These are phyloP conservation scores for Filosporella fistucella DNA, from an alignment of 495 filamentous ascomycete species.

Conservation along the genomic window DNA sequence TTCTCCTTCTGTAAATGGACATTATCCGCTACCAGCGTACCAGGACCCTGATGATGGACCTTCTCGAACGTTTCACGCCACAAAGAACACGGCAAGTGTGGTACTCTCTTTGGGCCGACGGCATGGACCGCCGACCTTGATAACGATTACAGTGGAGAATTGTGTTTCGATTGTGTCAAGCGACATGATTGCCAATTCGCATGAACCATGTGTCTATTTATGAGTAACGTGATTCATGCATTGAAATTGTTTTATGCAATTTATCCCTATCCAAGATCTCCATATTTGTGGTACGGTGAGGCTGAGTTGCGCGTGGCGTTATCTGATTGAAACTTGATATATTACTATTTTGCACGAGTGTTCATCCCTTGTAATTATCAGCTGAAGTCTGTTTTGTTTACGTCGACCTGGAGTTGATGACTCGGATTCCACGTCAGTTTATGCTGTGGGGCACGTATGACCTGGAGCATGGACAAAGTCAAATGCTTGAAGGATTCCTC, in stretches of 20 bases:
- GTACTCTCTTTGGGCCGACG: neutral
- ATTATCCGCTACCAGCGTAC: constrained; percentile 6
- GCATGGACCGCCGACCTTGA: constrained; percentile 7
- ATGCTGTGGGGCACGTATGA: neutral
- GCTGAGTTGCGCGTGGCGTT: neutral
- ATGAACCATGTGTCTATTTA: constrained; percentile 5
- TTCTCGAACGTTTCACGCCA: constrained; percentile 22
- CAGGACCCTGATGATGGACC: constrained; percentile 15
- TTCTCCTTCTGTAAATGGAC: neutral
- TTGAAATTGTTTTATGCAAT: neutral
- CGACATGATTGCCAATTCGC: neutral
- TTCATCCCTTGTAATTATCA: no score
- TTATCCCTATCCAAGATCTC: neutral
- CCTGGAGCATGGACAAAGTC: constrained; percentile 34
- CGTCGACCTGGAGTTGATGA: no score
- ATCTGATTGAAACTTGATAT: neutral
- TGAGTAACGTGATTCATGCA: constrained; percentile 9
- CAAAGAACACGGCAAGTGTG: constrained; percentile 14
- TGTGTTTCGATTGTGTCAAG: neutral
- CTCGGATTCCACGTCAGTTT: neutral
- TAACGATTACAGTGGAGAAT: constrained; percentile 12
- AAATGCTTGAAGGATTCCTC: constrained; percentile 40
- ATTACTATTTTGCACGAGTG: no score
- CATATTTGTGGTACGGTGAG: neutral
- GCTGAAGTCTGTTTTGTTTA: no score